These are phyloP conservation scores for Parafenestella ontariensis DNA, from an alignment of 2,329 filamentous ascomycete genomes.

Conservation along the genomic window DNA sequence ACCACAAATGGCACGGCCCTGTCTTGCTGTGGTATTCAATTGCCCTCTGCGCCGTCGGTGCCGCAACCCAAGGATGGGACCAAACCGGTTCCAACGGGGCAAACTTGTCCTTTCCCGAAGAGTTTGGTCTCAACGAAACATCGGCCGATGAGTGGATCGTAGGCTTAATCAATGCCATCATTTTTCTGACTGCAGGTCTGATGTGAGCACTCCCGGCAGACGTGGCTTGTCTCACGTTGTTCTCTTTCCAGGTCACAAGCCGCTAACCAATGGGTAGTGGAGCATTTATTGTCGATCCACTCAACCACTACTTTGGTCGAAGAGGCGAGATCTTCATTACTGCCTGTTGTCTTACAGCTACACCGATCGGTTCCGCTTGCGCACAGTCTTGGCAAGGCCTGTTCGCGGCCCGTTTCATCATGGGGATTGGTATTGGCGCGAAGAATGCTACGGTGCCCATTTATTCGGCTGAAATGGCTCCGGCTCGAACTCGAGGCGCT, in stretches of 20 bases:
- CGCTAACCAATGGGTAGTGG: conserved; percentile 4
- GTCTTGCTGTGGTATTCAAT: conserved; percentile 71
- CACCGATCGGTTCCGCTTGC: conserved; percentile 47
- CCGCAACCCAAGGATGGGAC: conserved; percentile 73
- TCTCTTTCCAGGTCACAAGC: no score
- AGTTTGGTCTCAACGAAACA: conserved; percentile 56
- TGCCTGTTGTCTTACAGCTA: conserved; percentile 44
- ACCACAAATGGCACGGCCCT: conserved; percentile 69
- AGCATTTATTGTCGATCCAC: conserved; percentile 44
- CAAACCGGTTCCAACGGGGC: conserved; percentile 64
- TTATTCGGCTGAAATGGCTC: conserved; percentile 46
- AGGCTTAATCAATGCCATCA: conserved; percentile 46
- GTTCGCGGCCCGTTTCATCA: conserved; percentile 45
- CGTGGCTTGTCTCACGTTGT: no score
- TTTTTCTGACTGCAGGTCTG: conserved; percentile 50
- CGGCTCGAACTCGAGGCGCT: conserved; percentile 43
- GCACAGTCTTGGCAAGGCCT: conserved; percentile 47
- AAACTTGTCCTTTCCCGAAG: conserved; percentile 66
- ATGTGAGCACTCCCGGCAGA: conserved; percentile 19
- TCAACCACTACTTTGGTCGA: conserved; percentile 48
- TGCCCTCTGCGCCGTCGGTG: conserved; percentile 71
- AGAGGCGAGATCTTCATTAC: conserved; percentile 49
- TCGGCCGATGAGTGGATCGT: conserved; percentile 41
- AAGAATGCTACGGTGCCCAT: conserved; percentile 46
- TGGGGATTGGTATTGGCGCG: conserved; percentile 45